phyloP scores from a whole-genome alignment of 2,329 filamentous ascomycete genomes.

The Sarocladium oryzae region DNA sequence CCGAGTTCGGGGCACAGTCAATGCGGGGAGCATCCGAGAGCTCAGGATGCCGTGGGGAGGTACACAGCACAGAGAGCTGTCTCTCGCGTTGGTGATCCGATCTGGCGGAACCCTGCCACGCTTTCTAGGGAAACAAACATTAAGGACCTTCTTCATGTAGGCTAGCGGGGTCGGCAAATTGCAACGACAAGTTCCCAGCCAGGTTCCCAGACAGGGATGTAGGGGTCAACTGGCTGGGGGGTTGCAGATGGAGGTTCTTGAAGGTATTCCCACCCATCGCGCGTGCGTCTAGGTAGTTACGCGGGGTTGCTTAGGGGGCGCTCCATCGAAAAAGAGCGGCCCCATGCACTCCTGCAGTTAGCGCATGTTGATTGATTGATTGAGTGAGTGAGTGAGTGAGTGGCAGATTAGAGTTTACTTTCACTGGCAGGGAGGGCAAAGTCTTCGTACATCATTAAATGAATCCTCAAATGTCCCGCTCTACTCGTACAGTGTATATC shows the following conservation, averaged over 20 bases:
- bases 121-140: not conserved
- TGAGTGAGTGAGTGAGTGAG: too few species aligned
- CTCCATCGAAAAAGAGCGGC: not conserved
- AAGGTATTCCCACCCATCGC: not conserved
- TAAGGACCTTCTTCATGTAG: slow-evolving; percentile 8
- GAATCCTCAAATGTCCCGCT: too few species aligned
- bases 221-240: not conserved
- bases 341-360: not conserved
- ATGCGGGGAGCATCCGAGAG: slow-evolving; percentile 8
- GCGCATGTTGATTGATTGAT: too few species aligned
- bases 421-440: too few species aligned
- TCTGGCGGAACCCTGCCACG: not conserved
- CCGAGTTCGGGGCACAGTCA: not conserved
- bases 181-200: not conserved
- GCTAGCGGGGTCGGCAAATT: slow-evolving; percentile 4
- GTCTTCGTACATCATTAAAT: too few species aligned
- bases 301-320: not conserved
- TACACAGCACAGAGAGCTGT: not conserved
- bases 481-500: too few species aligned
- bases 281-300: too few species aligned
- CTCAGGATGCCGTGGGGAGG: not conserved
- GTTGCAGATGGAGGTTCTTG: not conserved
- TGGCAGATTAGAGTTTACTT: too few species aligned
- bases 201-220: not conserved
- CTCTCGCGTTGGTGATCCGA: not conserved